Conservation (phyloP, 495 filamentous ascomycete species). For the Pseudoneurospora amorphoporcata region DNA sequence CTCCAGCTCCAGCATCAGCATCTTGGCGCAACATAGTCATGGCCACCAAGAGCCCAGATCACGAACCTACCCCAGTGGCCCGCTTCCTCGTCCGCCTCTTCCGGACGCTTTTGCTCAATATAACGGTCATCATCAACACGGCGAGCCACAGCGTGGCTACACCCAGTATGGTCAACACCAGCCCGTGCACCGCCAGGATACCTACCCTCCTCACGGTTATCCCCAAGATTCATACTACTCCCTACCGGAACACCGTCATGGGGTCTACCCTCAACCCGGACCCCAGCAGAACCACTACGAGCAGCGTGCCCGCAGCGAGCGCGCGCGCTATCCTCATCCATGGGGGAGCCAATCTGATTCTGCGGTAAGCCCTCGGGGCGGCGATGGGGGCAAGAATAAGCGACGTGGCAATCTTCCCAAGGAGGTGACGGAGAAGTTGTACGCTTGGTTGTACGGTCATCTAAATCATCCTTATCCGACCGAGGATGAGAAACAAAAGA, state of each 20-base stretch:
- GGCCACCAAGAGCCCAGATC: not conserved
- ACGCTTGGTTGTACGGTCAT: conserved; percentile 71
- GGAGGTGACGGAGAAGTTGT: conserved; percentile 69
- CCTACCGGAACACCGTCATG: not conserved
- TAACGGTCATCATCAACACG: not conserved
- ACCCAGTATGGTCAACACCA: not conserved
- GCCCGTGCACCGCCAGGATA: not conserved
- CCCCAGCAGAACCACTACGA: not conserved
- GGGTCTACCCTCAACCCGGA: not conserved
- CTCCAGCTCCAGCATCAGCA: not conserved
- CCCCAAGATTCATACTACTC: not conserved
- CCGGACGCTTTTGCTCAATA: not conserved
- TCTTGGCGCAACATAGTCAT: not conserved
- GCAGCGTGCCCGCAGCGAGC: not conserved
- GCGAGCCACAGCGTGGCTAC: not conserved
- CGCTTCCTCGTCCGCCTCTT: not conserved
- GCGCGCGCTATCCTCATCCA: not conserved
- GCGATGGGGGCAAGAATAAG: conserved; percentile 15
- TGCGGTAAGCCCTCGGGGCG: not conserved
- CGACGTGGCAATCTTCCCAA: conserved; percentile 76
- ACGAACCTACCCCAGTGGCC: not conserved
- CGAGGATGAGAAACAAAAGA: conserved; percentile 79
- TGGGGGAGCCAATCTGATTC: not conserved
- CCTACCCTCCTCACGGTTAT: not conserved
- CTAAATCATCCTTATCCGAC: conserved; percentile 77